A percentile compares a stretch with the other conserved stretches of the same genome.
Evolutionary conservation across 768 basidiomycete genomes (phyloP).

Genomic region (Suillus fuscotomentosus): DNA sequence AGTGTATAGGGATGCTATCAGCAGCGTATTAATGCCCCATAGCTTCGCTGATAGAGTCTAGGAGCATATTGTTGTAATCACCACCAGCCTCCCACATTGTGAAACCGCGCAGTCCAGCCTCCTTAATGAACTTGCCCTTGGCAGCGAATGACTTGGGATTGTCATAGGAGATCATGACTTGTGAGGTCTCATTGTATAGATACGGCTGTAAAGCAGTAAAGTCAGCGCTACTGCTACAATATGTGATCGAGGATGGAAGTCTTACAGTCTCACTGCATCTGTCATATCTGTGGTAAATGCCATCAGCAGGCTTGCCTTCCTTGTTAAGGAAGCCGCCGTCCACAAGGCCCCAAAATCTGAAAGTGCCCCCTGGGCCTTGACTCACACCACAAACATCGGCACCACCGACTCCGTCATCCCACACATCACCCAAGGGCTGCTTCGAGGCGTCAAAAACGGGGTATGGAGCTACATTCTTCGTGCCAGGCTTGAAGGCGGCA

Average conservation of each 20-base stretch:
- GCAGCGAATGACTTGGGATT: conserved; percentile 42
- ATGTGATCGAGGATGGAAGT: conserved; percentile 33
- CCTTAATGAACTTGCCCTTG: conserved; percentile 57
- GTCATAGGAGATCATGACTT: conserved; percentile 62
- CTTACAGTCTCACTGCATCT: conserved; percentile 68
- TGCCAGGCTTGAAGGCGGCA: conserved; percentile 36
- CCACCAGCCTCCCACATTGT: conserved; percentile 67
- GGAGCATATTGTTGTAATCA: conserved; percentile 53
- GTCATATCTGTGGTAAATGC: conserved; percentile 57
- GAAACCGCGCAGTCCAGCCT: conserved; percentile 53
- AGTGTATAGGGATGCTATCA: background rate
- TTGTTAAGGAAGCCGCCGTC: conserved; percentile 50
- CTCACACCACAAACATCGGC: conserved; percentile 54
- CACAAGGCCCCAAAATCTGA: conserved; percentile 59
- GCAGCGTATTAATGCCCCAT: conserved; percentile 4
- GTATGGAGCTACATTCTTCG: conserved; percentile 42
- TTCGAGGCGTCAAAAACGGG: conserved; percentile 45
- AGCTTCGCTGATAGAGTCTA: conserved; percentile 46
- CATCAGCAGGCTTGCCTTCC: conserved; percentile 29
- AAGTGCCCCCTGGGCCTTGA: conserved; percentile 50
- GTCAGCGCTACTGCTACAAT: conserved; percentile 40
- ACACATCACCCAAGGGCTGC: conserved; percentile 53
- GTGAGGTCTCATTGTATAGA: conserved; percentile 50
- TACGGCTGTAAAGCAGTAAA: conserved; percentile 43
- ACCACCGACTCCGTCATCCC: conserved; percentile 45